Evolutionary conservation across 352 stramenopile genomes (phyloP).

Genomic region (Paralagenidium karlingii): DNA sequence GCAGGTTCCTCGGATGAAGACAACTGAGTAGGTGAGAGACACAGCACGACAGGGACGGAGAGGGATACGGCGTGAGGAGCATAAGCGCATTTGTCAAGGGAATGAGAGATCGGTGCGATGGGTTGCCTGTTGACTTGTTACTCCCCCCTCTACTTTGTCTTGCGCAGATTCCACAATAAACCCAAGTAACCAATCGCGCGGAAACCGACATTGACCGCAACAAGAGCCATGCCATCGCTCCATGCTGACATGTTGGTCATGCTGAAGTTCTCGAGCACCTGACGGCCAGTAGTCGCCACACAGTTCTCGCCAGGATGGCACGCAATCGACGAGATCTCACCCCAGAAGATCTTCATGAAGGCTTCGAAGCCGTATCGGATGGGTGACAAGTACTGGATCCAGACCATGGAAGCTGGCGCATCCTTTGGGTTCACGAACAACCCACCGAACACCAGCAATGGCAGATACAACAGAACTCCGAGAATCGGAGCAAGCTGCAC

Average conservation of each 20-base stretch:
- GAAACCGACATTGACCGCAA: conserved; percentile 18
- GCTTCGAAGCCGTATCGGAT: conserved; percentile 33
- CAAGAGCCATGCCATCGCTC: conserved; percentile 17
- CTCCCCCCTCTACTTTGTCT: conserved; percentile 9
- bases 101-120: no score
- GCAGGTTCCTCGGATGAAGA: no score
- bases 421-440: conserved; percentile 27
- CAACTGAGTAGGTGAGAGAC: no score
- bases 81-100: no score
- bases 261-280: conserved; percentile 32
- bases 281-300: conserved; percentile 14
- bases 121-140: no score
- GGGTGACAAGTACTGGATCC: conserved; percentile 29
- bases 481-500: conserved; percentile 21
- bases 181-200: conserved; percentile 17
- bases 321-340: conserved; percentile 13
- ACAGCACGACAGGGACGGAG: no score
- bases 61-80: no score
- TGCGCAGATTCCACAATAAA: conserved; percentile 11
- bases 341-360: conserved; percentile 38
- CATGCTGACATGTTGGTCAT: conserved; percentile 20
- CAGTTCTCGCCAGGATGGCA: conserved; percentile 24
- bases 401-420: conserved; percentile 24
- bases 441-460: conserved; percentile 29
- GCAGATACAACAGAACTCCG: conserved; percentile 16